Percentiles rank a stretch among this genome's conserved stretches.
Conservation (phyloP, 495 filamentous ascomycete species). For the Tuber microsphaerosporum region DNA sequence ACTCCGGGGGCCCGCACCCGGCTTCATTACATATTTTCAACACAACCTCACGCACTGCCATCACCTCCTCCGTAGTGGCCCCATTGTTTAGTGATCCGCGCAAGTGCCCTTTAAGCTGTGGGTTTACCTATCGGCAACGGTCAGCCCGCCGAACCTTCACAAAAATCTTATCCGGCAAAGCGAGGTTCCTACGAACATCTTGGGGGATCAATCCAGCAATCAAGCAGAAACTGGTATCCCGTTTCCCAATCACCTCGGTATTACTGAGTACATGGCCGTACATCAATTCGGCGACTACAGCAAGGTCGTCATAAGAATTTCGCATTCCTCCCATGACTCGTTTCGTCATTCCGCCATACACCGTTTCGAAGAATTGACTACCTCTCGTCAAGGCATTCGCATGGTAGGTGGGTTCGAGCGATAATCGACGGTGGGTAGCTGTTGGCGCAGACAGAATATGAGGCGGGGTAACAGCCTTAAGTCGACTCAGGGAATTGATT, state of each 20-base stretch:
- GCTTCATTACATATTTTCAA: slow-evolving; percentile 46
- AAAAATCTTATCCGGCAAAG: slow-evolving; percentile 16
- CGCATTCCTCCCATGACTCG: slow-evolving; percentile 53
- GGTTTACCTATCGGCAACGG: slow-evolving; percentile 45
- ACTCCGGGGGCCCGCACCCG: slow-evolving; percentile 17
- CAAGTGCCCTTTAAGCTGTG: slow-evolving; percentile 53
- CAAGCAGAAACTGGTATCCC: slow-evolving; percentile 51
- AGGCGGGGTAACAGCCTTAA: slow-evolving; percentile 48
- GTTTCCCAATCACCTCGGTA: slow-evolving; percentile 45
- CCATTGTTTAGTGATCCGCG: slow-evolving; percentile 52
- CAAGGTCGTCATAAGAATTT: slow-evolving; percentile 51
- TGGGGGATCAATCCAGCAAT: slow-evolving; percentile 54
- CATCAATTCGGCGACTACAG: slow-evolving; percentile 48
- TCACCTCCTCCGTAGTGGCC: slow-evolving; percentile 50
- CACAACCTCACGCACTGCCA: slow-evolving; percentile 49
- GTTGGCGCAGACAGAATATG: slow-evolving; percentile 49
- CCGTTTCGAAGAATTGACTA: slow-evolving; percentile 48
- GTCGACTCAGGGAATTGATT: slow-evolving; percentile 50
- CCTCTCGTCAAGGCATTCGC: slow-evolving; percentile 46
- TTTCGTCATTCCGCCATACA: slow-evolving; percentile 51
- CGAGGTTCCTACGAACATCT: slow-evolving; percentile 42
- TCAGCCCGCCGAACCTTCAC: not conserved
- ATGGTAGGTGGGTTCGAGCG: slow-evolving; percentile 13
- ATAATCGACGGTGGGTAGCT: slow-evolving; percentile 43
- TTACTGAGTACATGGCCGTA: slow-evolving; percentile 53